These are phyloP conservation scores for Suhomyces terraborum DNA, from an alignment of 1,139 yeast genomes.

Conservation along the genomic window DNA sequence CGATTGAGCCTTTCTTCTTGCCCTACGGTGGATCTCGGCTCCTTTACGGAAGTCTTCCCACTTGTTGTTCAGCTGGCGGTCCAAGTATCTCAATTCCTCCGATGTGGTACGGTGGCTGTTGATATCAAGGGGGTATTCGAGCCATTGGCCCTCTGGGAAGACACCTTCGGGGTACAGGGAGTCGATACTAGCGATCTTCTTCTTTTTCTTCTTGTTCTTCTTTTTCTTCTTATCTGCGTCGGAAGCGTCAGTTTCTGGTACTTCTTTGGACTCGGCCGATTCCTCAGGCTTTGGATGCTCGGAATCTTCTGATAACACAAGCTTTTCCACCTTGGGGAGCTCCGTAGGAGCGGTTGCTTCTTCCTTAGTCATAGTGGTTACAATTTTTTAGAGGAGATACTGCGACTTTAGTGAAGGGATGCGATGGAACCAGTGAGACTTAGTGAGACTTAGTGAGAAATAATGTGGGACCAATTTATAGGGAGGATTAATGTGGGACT, in stretches of 20 bases:
- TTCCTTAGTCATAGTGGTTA: slow-evolving; percentile 5
- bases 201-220: slow-evolving; percentile 49
- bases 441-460: not conserved
- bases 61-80: slow-evolving; percentile 60
- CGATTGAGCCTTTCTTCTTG: slow-evolving; percentile 75
- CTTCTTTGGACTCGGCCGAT: slow-evolving; percentile 17
- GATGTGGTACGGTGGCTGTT: slow-evolving; percentile 78
- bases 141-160: slow-evolving; percentile 90
- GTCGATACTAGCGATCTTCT: slow-evolving; percentile 59
- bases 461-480: not conserved
- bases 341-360: not conserved
- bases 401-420: too few species aligned
- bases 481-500: too few species aligned
- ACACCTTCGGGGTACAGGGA: slow-evolving; percentile 67
- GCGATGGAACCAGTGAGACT: too few species aligned
- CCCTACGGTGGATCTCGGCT: slow-evolving; percentile 93
- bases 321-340: slow-evolving; percentile 8
- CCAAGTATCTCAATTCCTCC: slow-evolving; percentile 82
- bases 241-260: slow-evolving; percentile 41
- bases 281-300: not conserved
- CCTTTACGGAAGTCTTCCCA: slow-evolving; percentile 95
- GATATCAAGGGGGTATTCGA: slow-evolving; percentile 69
- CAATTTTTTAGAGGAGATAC: not conserved
- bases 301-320: slow-evolving; percentile 9
- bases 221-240: slow-evolving; percentile 12